Evolutionary conservation across 129 eudicot species (phyloP), one percentile per base, ranked within the genome.

Genomic region (Calendula officinalis): DNA sequence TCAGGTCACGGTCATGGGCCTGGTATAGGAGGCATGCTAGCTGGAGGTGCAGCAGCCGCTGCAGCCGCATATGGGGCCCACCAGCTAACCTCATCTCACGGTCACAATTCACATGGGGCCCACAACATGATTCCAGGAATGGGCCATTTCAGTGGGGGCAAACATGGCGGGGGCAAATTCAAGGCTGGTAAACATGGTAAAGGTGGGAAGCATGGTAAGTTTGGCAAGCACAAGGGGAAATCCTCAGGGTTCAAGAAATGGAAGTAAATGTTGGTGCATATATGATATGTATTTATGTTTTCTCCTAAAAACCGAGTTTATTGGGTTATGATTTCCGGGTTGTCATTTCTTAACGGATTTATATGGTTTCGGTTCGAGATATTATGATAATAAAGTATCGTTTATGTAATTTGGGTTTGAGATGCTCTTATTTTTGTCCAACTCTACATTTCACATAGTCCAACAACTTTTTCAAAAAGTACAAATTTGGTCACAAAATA

Each of bases 41-140:
- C 84, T 2, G 95, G 95, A n/a, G 89, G 88, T 38, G 95, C 86
- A 8, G 89, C 86, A 0, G 87, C 83, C 0, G 92, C 92, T 4
- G 92, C 87, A 11, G 87, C 85, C 1, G 78, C 74, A 9, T 79
- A 69, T 61, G 85, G 89, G 11, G 80, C 80, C 9, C 89, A 82
- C 61, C 86, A 80, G 0, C 64, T 75, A 50, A 5, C 60, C 51
- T 30, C 73, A 47, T 56, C 62, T 11, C 79, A 75, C 14, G 68
- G 69, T 2, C 68, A 52, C 36, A 64, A 64, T 2, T 39, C 51
- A 15, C 62, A 55, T 39, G 48, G 68, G 40, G 13, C 35, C 52
- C 53, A 47, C 60, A 37, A 13, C 76, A 53, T 52, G 72, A 56
- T 37, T 60, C n/a, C 37, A 6, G 38, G 37, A n/a, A 56, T 56